Conservation (phyloP, 352 stramenopile genomes). For the Phytophthora quininea region DNA sequence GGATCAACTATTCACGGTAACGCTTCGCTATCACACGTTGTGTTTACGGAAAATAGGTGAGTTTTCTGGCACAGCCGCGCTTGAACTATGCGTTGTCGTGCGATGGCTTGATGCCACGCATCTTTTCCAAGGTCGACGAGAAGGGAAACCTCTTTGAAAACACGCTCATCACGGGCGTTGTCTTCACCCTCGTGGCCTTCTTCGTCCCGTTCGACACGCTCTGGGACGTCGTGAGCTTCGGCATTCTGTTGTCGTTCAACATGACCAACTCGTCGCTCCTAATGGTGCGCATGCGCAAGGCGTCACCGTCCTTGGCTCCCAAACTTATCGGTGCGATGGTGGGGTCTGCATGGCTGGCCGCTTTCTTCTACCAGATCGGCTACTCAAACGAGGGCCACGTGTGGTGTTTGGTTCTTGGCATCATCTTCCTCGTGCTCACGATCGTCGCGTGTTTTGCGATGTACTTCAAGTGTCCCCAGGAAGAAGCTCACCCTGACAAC, state of each 20-base stretch:
- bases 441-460: constrained; percentile 37
- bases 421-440: constrained; percentile 57
- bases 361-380: constrained; percentile 77
- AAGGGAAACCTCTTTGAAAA: constrained; percentile 86
- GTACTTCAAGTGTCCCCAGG: constrained; percentile 67
- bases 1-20: no score
- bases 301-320: constrained; percentile 49
- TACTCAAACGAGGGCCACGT: constrained; percentile 55
- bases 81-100: constrained; percentile 93
- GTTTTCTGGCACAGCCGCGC: constrained; percentile 92
- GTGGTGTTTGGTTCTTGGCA: constrained; percentile 41
- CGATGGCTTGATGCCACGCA: constrained; percentile 92
- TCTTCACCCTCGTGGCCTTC: constrained; percentile 76
- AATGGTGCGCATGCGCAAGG: constrained; percentile 69
- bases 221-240: constrained; percentile 90
- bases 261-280: constrained; percentile 82
- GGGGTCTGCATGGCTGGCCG: constrained; percentile 37
- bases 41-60: no score
- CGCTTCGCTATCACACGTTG: no score
- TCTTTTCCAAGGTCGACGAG: constrained; percentile 88
- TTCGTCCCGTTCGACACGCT: constrained; percentile 79
- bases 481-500: constrained; percentile 45
- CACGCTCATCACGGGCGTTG: constrained; percentile 65
- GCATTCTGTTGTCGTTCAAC: constrained; percentile 90
- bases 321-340: constrained; percentile 57